Base-by-base conservation (phyloP, 805 yeast species). In the Candida pini region DNA sequence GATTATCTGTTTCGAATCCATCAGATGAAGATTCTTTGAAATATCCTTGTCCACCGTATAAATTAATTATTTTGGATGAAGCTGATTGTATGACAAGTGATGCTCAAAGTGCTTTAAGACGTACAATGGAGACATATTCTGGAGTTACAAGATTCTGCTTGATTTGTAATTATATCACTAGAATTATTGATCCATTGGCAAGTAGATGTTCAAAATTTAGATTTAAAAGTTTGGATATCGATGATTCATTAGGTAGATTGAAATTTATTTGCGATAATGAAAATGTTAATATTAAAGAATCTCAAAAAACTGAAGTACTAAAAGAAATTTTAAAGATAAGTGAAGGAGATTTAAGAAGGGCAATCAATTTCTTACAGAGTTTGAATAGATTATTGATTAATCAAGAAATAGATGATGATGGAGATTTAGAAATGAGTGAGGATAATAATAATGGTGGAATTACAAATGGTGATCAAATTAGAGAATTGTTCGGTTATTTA, bases 81-180 rank as follows among this genome's bases (percentile, higher is more conserved):
- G 97, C 97, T 1, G 97, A 92, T 58, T 86, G 96, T 9, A 92
- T 92, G 97, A 92, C 98, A 8, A 74, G 86, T 28, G 97, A 87
- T 49, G 98, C 98, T 0, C 98, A 92, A 56, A 76, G 88, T 36
- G 98, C 98, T 1, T 68, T 92, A 44, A 76, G 98, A 63, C 74
- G 98, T 60, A 90, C 95, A 1, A 84, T 84, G 89, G 96, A 87
- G 54, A 84, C 81, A 4, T 89, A 85, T 60, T 83, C 97, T 2
- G 73, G 76, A 26, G 87, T 88, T 34, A 85, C 98, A 2, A 72
- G 99, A 49, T 92, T 92, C 62, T 92, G 97, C 58, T 64, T 92
- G 41, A 83, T 92, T 33, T 92, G 99, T 68, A 92, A 92, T 57
- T 92, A 92, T 62, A 92, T 92, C 43, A 92, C 99, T 2, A 71